A percentile compares a stretch with the other conserved stretches of the same genome.
Conservation (phyloP, 1,139 yeast genomes). For the Saccharomyces pastorianus region DNA sequence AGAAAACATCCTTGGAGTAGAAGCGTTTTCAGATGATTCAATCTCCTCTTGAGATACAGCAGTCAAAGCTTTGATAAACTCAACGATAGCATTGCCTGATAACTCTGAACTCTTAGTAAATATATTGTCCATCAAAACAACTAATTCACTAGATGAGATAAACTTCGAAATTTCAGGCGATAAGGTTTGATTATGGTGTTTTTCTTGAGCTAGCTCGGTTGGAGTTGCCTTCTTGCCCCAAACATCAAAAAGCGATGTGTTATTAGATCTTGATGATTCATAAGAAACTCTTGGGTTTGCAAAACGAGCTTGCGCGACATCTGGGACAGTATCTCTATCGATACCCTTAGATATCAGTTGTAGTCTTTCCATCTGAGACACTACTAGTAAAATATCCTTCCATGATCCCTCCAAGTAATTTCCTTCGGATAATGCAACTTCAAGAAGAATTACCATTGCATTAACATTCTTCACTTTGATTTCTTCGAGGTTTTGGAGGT, state of each 20-base stretch:
- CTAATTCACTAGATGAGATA: constrained; percentile 66
- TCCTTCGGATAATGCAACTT: constrained; percentile 77
- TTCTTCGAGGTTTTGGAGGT: constrained; percentile 70
- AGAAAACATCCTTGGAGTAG: constrained; percentile 83
- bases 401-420: constrained; percentile 65
- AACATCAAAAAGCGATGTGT: constrained; percentile 32
- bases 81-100: constrained; percentile 75
- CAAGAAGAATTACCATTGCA: constrained; percentile 68
- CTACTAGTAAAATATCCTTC: constrained; percentile 72
- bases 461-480: constrained; percentile 72
- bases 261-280: constrained; percentile 42
- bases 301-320: constrained; percentile 63
- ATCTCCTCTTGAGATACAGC: constrained; percentile 88
- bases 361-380: constrained; percentile 85
- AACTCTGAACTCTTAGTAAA: constrained; percentile 77
- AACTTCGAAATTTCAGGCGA: constrained; percentile 50
- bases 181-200: constrained; percentile 43
- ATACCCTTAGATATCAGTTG: constrained; percentile 86
- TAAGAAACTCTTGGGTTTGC: constrained; percentile 42
- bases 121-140: constrained; percentile 77
- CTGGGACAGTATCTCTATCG: constrained; percentile 79
- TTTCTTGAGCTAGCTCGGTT: constrained; percentile 41
- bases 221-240: constrained; percentile 41
- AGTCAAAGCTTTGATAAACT: constrained; percentile 78
- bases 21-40: constrained; percentile 74